Conservation (phyloP, 2,329 filamentous ascomycete species). For the Sphaerulina vaccinii region DNA sequence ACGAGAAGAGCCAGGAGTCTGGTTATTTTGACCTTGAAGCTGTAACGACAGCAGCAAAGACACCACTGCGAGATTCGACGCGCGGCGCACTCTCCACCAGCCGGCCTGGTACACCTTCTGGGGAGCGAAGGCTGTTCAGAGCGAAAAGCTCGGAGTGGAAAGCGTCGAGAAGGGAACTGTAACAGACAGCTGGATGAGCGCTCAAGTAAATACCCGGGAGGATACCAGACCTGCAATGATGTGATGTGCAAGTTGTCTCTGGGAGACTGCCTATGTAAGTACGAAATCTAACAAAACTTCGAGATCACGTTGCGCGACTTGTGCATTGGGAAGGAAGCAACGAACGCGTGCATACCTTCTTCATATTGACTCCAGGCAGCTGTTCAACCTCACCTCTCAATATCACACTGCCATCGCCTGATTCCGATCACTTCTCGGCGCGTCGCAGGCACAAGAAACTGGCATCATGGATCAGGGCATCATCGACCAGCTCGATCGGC, state of each 20-base stretch:
- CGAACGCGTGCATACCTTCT: constrained; percentile 12
- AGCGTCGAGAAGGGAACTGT: constrained; percentile 41
- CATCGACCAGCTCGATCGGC: constrained; percentile 32
- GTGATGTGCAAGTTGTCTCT: constrained; percentile 6
- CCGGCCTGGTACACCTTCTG: constrained; percentile 37
- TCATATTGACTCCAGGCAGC: no score
- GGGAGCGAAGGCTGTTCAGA: constrained; percentile 40
- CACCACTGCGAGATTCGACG: constrained; percentile 43
- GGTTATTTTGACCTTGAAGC: constrained; percentile 45
- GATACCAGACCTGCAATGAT: constrained; percentile 16
- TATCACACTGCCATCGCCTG: no score
- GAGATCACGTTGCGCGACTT: neutral
- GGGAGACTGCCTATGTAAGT: constrained; percentile 2
- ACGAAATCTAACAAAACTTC: neutral
- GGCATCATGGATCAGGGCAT: constrained; percentile 21
- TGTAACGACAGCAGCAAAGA: constrained; percentile 48
- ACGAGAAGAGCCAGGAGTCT: constrained; percentile 63
- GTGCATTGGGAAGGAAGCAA: constrained; percentile 11
- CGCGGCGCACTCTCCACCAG: constrained; percentile 55
- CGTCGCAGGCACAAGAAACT: neutral
- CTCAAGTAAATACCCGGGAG: constrained; percentile 15
- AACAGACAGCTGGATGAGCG: constrained; percentile 5
- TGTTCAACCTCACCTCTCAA: no score
- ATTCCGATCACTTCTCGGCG: neutral
- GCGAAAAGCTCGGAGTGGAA: constrained; percentile 32